These are phyloP conservation scores for Suillus brevipes DNA, from an alignment of 768 basidiomycete genomes.

Conservation along the genomic window DNA sequence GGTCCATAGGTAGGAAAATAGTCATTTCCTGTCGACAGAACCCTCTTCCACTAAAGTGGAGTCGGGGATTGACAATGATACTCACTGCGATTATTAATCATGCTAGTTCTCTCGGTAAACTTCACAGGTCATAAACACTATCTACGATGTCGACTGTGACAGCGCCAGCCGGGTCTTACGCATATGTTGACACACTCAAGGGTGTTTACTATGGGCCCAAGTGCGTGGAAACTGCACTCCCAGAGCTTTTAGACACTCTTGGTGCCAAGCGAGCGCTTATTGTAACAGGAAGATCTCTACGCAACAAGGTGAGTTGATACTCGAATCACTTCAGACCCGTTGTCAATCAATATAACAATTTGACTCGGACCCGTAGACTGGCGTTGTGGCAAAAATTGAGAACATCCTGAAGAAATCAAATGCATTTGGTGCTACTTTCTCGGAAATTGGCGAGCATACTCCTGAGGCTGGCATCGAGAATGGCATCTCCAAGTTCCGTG, in stretches of 20 bases:
- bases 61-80: too few relatives aligned
- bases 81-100: background rate
- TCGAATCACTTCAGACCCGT: background rate
- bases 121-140: background rate
- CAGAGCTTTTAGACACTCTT: conserved; percentile 54
- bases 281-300: conserved; percentile 70
- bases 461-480: conserved; percentile 65
- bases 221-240: conserved; percentile 59
- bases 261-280: conserved; percentile 65
- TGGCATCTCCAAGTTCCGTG: conserved; percentile 55
- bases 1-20: too few relatives aligned
- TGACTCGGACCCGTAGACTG: conserved; percentile 25
- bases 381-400: conserved; percentile 26
- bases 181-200: conserved; percentile 67
- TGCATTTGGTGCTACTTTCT: conserved; percentile 70
- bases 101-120: background rate
- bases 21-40: too few relatives aligned
- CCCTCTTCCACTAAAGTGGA: too few relatives aligned
- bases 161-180: conserved; percentile 54
- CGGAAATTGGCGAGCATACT: conserved; percentile 70
- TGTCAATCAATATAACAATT: background rate
- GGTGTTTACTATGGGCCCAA: conserved; percentile 75
- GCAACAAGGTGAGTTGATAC: conserved; percentile 50
- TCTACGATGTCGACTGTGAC: background rate
- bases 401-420: conserved; percentile 52